Evolutionary conservation across 441 rosid species (phyloP).

Genomic region (Euphorbia corollata): DNA sequence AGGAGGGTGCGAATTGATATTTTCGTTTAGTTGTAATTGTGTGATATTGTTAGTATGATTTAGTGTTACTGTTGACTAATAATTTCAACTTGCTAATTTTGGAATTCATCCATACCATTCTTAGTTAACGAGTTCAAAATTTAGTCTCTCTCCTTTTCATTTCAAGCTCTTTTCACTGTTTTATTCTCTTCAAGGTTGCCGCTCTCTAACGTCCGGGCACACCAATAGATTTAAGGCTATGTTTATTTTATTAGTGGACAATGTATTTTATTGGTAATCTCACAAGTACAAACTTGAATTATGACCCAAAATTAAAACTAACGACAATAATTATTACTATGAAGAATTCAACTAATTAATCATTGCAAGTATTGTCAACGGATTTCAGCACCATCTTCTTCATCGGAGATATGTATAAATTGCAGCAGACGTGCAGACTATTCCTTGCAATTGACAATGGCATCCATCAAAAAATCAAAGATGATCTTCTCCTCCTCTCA

Average conservation of each 20-base stretch:
- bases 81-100: neutral
- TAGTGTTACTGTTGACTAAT: constrained; percentile 16
- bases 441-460: constrained; percentile 13
- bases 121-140: neutral
- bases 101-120: neutral
- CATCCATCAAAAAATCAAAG: constrained; percentile 19
- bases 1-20: constrained; percentile 6
- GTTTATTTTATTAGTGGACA: too few species aligned
- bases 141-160: neutral
- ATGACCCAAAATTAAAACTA: too few species aligned
- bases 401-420: neutral
- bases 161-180: neutral
- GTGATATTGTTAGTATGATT: constrained; percentile 8
- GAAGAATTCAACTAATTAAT: neutral
- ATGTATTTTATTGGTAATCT: too few species aligned
- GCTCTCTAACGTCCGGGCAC: too few species aligned
- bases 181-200: neutral
- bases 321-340: too few species aligned
- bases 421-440: neutral
- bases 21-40: constrained; percentile 15
- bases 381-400: constrained; percentile 1
- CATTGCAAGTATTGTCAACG: neutral
- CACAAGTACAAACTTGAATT: too few species aligned
- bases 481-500: constrained; percentile 7
- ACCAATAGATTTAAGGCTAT: too few species aligned